Evolutionary conservation across 345 rosid species (phyloP), one percentile per base, ranked within the genome.

Genomic region (Pelargonium nanum): DNA sequence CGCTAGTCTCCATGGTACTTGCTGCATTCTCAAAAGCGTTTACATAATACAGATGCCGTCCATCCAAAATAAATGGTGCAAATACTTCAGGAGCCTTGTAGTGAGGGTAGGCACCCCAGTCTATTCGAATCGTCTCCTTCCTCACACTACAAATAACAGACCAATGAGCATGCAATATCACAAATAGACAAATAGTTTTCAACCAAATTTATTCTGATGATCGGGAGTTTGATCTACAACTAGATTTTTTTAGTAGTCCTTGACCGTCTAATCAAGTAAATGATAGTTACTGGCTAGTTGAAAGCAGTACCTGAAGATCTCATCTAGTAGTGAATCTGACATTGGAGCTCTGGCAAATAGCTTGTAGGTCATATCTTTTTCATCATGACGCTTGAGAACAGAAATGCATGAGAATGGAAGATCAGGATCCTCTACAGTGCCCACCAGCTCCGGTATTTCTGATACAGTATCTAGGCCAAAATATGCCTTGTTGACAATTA

Each of bases 61-160:
- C 87, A 23, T 93, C 99, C 71, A 93, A 73, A 61, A 89, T 55
- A 70, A 93, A 83, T 0, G 94, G 99, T 23, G 97, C 94, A 24
- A 87, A 93, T 55, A 76, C 85, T 75, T 89, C 96, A 0, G 96
- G 96, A 1, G 96, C 91, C 12, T 76, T 68, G 76, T 82, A 89
- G 68, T 81, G 85, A 2, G 99, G 99, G 75, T 93, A 93, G 17
- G 99, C 99, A n/a, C 80, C 99, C 97, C 99, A 93, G 70, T 89
- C 59, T 63, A 89, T 85, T 28, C 72, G 80, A 59, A 84, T 16
- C 1, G 97, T 89, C 64, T 87, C 88, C 72, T 55, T 70, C 79
- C 96, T 80, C 26, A 0, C 58, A 26, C 97, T 93, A 68, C 19
- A 45, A 77, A 28, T 22, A 53, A 55, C 58, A 64, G 66, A 25